Evolutionary conservation across 2,329 filamentous ascomycete species (phyloP).

Genomic region (Nigrospora osmanthi): DNA sequence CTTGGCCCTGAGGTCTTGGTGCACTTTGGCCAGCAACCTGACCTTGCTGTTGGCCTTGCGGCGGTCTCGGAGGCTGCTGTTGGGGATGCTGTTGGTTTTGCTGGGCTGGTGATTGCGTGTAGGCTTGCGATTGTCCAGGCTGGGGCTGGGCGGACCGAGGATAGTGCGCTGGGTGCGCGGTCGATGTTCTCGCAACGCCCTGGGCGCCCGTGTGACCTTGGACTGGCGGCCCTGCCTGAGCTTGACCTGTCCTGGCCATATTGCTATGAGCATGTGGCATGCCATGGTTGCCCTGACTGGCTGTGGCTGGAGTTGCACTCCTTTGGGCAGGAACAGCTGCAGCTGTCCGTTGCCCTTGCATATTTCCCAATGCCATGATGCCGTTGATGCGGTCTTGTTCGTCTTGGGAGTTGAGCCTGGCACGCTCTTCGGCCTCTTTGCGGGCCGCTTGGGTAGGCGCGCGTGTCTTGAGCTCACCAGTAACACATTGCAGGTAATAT

Average conservation of each 20-base stretch:
- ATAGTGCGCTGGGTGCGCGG: slow-evolving; percentile 1
- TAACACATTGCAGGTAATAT: slow-evolving; percentile 79
- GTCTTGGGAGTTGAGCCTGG: slow-evolving; percentile 49
- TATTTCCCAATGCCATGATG: slow-evolving; percentile 47
- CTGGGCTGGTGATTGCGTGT: slow-evolving; percentile 16
- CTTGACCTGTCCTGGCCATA: not conserved
- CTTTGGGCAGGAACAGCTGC: slow-evolving; percentile 8
- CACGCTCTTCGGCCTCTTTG: slow-evolving; percentile 59
- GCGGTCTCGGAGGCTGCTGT: not conserved
- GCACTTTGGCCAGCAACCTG: not conserved
- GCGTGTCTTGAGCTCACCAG: slow-evolving; percentile 79
- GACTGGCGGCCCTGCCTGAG: not conserved
- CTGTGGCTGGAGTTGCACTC: slow-evolving; percentile 9
- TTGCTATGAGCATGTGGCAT: not conserved
- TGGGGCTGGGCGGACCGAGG: not conserved
- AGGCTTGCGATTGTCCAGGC: not conserved
- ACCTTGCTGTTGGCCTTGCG: not conserved
- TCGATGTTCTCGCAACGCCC: not conserved
- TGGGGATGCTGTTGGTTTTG: slow-evolving; percentile 6
- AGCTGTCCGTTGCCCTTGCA: slow-evolving; percentile 23
- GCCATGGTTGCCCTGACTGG: not conserved
- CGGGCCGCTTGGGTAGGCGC: slow-evolving; percentile 67
- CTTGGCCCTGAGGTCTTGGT: no score
- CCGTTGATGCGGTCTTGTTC: slow-evolving; percentile 53
- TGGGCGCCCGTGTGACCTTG: slow-evolving; percentile 10